phyloP scores from a whole-genome alignment of 441 rosid species.

The Populus hybrid region DNA sequence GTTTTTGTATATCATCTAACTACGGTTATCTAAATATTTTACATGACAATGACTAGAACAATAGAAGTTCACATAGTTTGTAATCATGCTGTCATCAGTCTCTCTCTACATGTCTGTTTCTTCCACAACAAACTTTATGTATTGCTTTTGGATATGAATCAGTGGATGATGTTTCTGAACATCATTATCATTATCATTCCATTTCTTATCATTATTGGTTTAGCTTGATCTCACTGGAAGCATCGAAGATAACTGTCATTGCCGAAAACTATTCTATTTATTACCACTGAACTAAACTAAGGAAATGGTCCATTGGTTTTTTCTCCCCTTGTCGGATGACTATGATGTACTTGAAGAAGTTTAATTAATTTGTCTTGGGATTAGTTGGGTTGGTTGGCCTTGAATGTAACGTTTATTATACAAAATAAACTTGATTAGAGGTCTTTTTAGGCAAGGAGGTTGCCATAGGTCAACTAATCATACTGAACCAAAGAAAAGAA shows the following conservation, averaged over 20 bases:
- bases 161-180: not conserved
- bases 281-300: not conserved
- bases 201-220: not conserved
- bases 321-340: not conserved
- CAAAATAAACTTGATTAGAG: not conserved
- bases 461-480: conserved; percentile 29
- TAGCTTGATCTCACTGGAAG: not conserved
- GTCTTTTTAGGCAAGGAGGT: not conserved
- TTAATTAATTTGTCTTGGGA: conserved; percentile 1
- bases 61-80: not conserved
- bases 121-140: not conserved
- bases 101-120: not conserved
- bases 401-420: conserved; percentile 5
- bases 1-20: conserved; percentile 11
- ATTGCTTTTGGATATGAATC: not conserved
- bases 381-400: conserved; percentile 19
- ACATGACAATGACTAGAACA: conserved; percentile 6
- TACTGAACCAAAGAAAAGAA: conserved; percentile 13
- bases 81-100: not conserved
- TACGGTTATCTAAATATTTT: not conserved
- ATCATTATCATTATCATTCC: not conserved
- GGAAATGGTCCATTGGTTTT: not conserved
- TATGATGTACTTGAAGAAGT: not conserved
- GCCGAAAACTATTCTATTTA: not conserved
- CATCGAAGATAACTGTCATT: not conserved